Percentiles rank a stretch among this genome's conserved stretches.
phyloP scores from a whole-genome alignment of 1,284 basidiomycete genomes.

The Sanguinoderma infundibulare region DNA sequence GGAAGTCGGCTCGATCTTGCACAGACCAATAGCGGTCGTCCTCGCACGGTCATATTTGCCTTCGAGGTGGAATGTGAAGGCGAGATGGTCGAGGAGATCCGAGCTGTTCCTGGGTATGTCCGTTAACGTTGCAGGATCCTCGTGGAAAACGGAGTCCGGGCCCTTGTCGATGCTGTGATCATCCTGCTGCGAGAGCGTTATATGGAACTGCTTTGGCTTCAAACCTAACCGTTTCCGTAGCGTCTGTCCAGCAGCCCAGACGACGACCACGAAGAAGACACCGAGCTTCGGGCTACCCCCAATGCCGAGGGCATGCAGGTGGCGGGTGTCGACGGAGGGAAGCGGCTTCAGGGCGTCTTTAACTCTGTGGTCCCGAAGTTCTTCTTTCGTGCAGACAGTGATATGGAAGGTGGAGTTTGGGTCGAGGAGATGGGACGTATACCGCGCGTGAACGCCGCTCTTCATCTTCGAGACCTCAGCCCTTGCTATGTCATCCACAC shows the following conservation, averaged over 20 bases:
- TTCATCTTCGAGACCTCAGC: slow-evolving; percentile 17
- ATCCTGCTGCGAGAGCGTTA: slow-evolving; percentile 50
- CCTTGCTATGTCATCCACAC: slow-evolving; percentile 37
- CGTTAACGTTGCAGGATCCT: slow-evolving; percentile 22
- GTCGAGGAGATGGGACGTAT: slow-evolving; percentile 9
- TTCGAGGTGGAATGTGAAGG: slow-evolving; percentile 48
- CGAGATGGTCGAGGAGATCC: slow-evolving; percentile 53
- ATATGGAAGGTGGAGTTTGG: slow-evolving; percentile 42
- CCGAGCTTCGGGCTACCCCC: slow-evolving; percentile 41
- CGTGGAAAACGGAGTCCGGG: slow-evolving; percentile 45
- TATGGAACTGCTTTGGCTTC: slow-evolving; percentile 56
- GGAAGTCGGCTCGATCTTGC: slow-evolving; percentile 38
- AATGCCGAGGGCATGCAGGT: slow-evolving; percentile 39
- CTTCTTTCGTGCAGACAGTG: slow-evolving; percentile 44
- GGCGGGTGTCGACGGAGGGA: slow-evolving; percentile 15
- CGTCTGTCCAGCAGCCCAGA: slow-evolving; percentile 59
- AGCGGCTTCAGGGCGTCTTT: slow-evolving; percentile 12
- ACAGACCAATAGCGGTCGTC: slow-evolving; percentile 38
- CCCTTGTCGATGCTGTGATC: slow-evolving; percentile 53
- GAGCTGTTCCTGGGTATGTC: slow-evolving; percentile 22
- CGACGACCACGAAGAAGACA: slow-evolving; percentile 52
- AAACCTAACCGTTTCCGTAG: slow-evolving; percentile 52
- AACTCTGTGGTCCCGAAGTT: slow-evolving; percentile 27
- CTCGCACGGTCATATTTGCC: slow-evolving; percentile 42
- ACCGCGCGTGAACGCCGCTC: slow-evolving; percentile 7